phyloP scores from a whole-genome alignment of 192 early-diverging fungal species.

The Phlyctochytrium bullatum region DNA sequence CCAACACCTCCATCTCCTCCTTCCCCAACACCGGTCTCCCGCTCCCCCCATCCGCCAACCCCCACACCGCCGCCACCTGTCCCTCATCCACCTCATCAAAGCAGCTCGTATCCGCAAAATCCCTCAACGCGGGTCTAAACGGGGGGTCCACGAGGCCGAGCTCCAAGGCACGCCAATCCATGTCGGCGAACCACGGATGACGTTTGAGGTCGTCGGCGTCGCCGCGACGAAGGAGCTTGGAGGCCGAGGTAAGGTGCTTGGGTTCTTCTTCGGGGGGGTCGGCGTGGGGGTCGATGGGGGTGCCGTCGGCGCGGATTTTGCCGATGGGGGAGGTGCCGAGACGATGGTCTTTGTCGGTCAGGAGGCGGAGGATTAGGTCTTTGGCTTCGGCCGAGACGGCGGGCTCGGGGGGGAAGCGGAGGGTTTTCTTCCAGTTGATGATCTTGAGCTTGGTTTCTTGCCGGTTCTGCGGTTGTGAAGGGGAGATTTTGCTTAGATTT shows the following conservation, averaged over 20 bases:
- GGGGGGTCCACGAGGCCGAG: constrained; percentile 76
- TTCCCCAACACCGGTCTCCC: constrained; percentile 1
- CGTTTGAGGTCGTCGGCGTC: constrained; percentile 46
- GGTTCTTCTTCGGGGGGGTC: background rate
- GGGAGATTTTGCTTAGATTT: background rate
- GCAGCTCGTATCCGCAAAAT: constrained; percentile 67
- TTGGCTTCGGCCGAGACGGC: constrained; percentile 51
- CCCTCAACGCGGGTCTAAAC: constrained; percentile 76
- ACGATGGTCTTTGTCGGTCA: constrained; percentile 59
- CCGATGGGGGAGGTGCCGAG: constrained; percentile 34
- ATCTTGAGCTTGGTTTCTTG: constrained; percentile 67
- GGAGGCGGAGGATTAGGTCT: constrained; percentile 57
- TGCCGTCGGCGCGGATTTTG: background rate
- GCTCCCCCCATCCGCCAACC: background rate
- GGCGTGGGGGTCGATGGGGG: background rate
- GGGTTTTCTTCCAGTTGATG: constrained; percentile 60
- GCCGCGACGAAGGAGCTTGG: constrained; percentile 13
- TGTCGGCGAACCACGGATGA: constrained; percentile 48
- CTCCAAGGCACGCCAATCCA: constrained; percentile 64
- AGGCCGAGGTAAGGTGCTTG: background rate
- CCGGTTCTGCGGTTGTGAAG: constrained; percentile 24
- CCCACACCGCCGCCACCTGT: constrained; percentile 29
- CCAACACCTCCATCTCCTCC: constrained; percentile 50
- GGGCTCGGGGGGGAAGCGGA: constrained; percentile 58
- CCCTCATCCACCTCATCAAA: constrained; percentile 53